Base-by-base conservation (phyloP, 768 basidiomycete genomes). In the Auricularia sp. region DNA sequence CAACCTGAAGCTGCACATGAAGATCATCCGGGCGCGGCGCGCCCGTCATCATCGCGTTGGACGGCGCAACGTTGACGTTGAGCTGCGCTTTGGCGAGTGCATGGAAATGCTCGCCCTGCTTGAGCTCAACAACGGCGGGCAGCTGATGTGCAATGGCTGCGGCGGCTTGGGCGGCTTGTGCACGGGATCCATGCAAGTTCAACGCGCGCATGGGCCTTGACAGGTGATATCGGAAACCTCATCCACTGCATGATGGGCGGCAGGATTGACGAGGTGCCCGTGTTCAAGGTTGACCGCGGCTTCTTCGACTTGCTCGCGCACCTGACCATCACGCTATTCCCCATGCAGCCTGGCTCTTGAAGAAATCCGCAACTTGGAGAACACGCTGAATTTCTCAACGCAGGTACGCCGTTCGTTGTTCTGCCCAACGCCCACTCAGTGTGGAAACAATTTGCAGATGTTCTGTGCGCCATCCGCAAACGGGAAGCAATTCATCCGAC, bases 61-160 rank as follows among this genome's bases (percentile, higher is more conserved):
- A 94, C 68, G 97, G 97, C 87, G 91, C 71, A 88, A 97, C 71
- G 93, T 96, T 56, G 95, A 99, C 73, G 86, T 98, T 64, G 96
- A 98, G 77, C 78, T 98, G 70, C 81, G 94, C 64, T 95, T 91
- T 71, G 97, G 97, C n/a, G 95, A 98, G 79, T 83, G 86, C 71
- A 92, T 95, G 76, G 97, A 99, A 82, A 93, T 99, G 85, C 81
- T 99, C 21, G 85, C 98, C 66, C 96, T 98, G 77, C 81, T 96
- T 61, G 97, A 99, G 76, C 82, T 97, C 66, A 90, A 93, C 71
- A 91, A 92, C 70, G 77, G 79, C 63, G 51, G 70, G 70, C 61
- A 72, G 67, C 36, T 67, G 63, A 56, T 16, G 44, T 54, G 53
- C 64, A 67, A 43, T 67, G 64, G 18, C 61, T 66, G 36, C 62